Conservation (phyloP, 805 yeast species). For the Saccharomycopsis sp. region DNA sequence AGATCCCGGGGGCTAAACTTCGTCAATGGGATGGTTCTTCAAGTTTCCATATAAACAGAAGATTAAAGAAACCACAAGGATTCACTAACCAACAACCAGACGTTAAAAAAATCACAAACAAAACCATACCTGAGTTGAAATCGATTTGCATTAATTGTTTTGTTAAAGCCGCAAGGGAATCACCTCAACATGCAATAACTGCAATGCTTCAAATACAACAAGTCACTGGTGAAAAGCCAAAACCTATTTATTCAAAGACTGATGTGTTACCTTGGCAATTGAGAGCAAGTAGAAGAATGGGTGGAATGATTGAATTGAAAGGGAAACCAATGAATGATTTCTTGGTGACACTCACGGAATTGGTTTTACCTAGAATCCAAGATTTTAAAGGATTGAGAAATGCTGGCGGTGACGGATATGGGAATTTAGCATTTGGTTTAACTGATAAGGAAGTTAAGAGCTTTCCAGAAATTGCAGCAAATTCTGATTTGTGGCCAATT, state of each 20-base stretch:
- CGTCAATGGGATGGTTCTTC: conserved; percentile 83
- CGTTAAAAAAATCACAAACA: conserved; percentile 55
- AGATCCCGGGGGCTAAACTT: conserved; percentile 55
- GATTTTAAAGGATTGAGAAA: conserved; percentile 74
- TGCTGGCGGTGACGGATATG: conserved; percentile 71
- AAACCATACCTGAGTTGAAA: conserved; percentile 65
- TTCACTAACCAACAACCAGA: conserved; percentile 68
- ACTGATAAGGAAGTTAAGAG: conserved; percentile 65
- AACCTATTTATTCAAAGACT: conserved; percentile 61
- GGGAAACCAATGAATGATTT: conserved; percentile 87
- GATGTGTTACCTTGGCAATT: conserved; percentile 83
- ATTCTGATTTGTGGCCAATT: conserved; percentile 82
- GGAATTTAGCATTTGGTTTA: conserved; percentile 81
- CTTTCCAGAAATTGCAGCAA: conserved; percentile 92
- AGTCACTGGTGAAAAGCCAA: conserved; percentile 86
- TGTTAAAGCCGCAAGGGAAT: conserved; percentile 62
- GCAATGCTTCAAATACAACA: conserved; percentile 81
- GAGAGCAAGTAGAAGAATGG: conserved; percentile 84
- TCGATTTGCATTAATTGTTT: conserved; percentile 71
- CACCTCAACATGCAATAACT: conserved; percentile 65
- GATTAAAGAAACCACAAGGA: conserved; percentile 69
- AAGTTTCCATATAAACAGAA: conserved; percentile 85
- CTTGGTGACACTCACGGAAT: conserved; percentile 75
- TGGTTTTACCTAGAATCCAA: conserved; percentile 89
- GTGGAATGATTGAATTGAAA: conserved; percentile 70